A percentile compares a stretch with the other conserved stretches of the same genome.
Conservation (phyloP, 2,329 filamentous ascomycete species). For the Berkeleyomyces rouxiae region DNA sequence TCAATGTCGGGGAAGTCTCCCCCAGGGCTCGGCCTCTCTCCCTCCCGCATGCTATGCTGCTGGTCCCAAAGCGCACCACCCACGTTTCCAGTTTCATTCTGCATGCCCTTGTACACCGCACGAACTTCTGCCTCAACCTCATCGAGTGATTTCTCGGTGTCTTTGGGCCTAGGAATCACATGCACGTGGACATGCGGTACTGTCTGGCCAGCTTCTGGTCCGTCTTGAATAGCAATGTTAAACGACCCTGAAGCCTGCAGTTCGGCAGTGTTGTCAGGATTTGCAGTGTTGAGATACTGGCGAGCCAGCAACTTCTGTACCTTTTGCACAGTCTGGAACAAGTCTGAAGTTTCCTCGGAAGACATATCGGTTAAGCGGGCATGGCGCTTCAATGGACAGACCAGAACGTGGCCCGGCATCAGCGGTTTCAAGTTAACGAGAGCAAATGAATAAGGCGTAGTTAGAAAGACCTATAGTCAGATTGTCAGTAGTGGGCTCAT, state of each 20-base stretch:
- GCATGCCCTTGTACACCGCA: constrained; percentile 67
- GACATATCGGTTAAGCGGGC: constrained; percentile 61
- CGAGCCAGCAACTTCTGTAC: constrained; percentile 59
- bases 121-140: constrained; percentile 36
- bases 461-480: constrained; percentile 59
- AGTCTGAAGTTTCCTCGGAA: constrained; percentile 53
- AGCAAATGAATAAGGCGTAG: constrained; percentile 63
- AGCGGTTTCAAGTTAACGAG: constrained; percentile 93
- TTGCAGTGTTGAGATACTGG: constrained; percentile 29
- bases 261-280: constrained; percentile 20
- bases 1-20: constrained; percentile 53
- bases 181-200: constrained; percentile 90
- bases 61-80: constrained; percentile 49
- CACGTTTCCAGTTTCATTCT: constrained; percentile 71
- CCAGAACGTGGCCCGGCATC: constrained; percentile 79
- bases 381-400: constrained; percentile 56
- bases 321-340: constrained; percentile 74
- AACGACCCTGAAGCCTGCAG: constrained; percentile 49
- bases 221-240: constrained; percentile 93
- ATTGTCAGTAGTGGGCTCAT: neutral
- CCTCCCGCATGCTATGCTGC: constrained; percentile 15
- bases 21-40: constrained; percentile 30
- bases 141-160: constrained; percentile 25
- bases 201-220: constrained; percentile 76
- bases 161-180: constrained; percentile 58